phyloP scores from a whole-genome alignment of 139 green algal genomes.

The Trebouxia sp. region DNA sequence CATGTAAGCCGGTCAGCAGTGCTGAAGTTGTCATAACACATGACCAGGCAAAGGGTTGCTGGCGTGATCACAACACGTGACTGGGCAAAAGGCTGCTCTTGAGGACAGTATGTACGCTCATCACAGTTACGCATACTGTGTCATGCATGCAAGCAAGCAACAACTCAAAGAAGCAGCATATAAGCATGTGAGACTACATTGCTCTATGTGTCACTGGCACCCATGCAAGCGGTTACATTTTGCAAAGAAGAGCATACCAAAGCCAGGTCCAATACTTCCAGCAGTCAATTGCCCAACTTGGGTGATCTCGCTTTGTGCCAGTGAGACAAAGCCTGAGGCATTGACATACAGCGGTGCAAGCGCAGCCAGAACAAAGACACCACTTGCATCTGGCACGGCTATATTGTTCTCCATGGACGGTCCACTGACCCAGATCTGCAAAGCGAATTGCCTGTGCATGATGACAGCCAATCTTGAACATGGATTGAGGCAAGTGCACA shows the following conservation, averaged over 20 bases:
- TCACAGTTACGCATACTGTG: too few species aligned
- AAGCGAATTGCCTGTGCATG: too few species aligned
- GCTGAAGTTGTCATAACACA: background rate
- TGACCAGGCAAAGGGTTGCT: background rate
- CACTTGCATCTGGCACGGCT: background rate
- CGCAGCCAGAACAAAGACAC: background rate
- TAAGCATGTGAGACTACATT: too few species aligned
- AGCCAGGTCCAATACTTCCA: background rate
- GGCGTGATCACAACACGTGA: too few species aligned
- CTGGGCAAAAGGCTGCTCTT: too few species aligned
- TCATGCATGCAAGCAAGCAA: too few species aligned
- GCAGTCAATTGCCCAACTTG: slow-evolving; percentile 10
- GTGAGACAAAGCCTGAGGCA: background rate
- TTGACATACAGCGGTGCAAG: background rate
- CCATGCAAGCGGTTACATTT: background rate
- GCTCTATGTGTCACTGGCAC: background rate
- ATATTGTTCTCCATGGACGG: background rate
- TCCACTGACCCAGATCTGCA: background rate
- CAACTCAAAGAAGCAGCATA: too few species aligned
- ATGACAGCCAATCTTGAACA: too few species aligned
- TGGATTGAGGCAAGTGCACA: too few species aligned
- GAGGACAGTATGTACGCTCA: too few species aligned
- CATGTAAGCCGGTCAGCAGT: too few species aligned
- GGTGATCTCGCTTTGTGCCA: slow-evolving; percentile 1
- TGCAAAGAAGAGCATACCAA: background rate